Evolutionary conservation across 2,329 filamentous ascomycete genomes (phyloP).

Genomic region (Fusarium sp.): DNA sequence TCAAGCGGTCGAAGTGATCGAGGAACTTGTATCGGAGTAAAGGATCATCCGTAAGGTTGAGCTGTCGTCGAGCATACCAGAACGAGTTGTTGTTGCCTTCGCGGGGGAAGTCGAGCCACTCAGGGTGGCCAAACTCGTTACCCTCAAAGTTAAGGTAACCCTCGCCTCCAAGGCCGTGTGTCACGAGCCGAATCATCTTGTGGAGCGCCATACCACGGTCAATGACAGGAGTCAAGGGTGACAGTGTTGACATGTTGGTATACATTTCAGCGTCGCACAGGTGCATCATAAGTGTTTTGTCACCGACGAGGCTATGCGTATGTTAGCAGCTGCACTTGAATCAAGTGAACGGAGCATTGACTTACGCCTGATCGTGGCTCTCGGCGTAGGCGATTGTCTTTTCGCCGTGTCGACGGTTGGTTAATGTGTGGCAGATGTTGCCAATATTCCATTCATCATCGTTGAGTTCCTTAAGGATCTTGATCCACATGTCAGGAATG

Average conservation of each 20-base stretch:
- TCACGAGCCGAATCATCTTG: slow-evolving; percentile 97
- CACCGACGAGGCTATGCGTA: slow-evolving; percentile 81
- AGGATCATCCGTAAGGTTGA: slow-evolving; percentile 89
- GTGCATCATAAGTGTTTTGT: slow-evolving; percentile 98
- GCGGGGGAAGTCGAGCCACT: slow-evolving; percentile 98
- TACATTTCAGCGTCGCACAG: slow-evolving; percentile 98
- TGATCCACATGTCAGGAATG: slow-evolving; percentile 99
- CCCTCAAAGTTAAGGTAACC: slow-evolving; percentile 99
- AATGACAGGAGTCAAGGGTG: slow-evolving; percentile 87
- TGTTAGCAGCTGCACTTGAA: slow-evolving; percentile 40
- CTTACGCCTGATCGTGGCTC: slow-evolving; percentile 96
- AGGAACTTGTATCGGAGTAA: slow-evolving; percentile 90
- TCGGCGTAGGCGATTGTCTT: slow-evolving; percentile 99
- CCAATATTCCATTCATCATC: slow-evolving; percentile 94
- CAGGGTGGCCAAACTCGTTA: slow-evolving; percentile 98
- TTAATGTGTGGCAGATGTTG: slow-evolving; percentile 86
- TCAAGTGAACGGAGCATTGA: slow-evolving; percentile 42
- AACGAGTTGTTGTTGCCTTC: slow-evolving; percentile 93
- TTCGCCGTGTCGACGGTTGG: slow-evolving; percentile 92
- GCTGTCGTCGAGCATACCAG: slow-evolving; percentile 92
- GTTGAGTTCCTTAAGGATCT: slow-evolving; percentile 92
- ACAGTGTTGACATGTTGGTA: slow-evolving; percentile 92
- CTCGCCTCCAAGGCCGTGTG: slow-evolving; percentile 91
- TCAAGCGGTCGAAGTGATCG: slow-evolving; percentile 91
- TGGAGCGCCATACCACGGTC: slow-evolving; percentile 92